Evolutionary conservation across 768 basidiomycete species (phyloP).

Genomic region (Hypholoma sublateritium): DNA sequence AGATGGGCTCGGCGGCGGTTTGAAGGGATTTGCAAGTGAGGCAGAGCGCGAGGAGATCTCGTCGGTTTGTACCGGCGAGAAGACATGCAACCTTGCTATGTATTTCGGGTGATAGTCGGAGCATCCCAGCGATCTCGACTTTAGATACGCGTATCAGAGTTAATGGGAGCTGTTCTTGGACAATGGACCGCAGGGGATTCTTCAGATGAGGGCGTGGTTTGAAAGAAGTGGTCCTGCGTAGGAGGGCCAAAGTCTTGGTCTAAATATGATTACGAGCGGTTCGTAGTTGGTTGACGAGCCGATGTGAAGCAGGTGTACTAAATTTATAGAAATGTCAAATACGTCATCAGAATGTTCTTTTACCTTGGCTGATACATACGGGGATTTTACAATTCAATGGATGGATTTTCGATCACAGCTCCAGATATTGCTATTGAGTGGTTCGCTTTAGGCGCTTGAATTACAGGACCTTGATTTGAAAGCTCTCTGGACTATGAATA

Average conservation of each 20-base stretch:
- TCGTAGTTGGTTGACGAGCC: background rate
- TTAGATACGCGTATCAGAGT: background rate
- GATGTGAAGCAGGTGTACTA: background rate
- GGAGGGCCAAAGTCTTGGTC: background rate
- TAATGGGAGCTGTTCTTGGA: background rate
- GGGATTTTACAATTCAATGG: no score
- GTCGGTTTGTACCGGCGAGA: conserved; percentile 25
- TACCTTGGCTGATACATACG: background rate
- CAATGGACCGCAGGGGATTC: background rate
- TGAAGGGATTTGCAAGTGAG: conserved; percentile 47
- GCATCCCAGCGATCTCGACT: conserved; percentile 15
- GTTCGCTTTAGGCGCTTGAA: background rate
- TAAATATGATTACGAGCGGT: background rate
- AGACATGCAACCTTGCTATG: conserved; percentile 36
- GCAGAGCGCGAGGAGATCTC: conserved; percentile 43
- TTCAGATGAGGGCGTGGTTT: no score
- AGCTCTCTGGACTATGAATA: no score
- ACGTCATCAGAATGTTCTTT: background rate
- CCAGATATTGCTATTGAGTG: background rate
- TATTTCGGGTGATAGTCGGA: conserved; percentile 41
- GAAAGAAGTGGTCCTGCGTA: no score
- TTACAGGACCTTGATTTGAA: no score
- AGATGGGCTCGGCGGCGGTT: conserved; percentile 41
- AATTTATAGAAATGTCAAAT: background rate
- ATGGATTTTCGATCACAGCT: background rate